phyloP scores from a whole-genome alignment of 2,329 filamentous ascomycete species.

The Trichoderma arundinaceum region DNA sequence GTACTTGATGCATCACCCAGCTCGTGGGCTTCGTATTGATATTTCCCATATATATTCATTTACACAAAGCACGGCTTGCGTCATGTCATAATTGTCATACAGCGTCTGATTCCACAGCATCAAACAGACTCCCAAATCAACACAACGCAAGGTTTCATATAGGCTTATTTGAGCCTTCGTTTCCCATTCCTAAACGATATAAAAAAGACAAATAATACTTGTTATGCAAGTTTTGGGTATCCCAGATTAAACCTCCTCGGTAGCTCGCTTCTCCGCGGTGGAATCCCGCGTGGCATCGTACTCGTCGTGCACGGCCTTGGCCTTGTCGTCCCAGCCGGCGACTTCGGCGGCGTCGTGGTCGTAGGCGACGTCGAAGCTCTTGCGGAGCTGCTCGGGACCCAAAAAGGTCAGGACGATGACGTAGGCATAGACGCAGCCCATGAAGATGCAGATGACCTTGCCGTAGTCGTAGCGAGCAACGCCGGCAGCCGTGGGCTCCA shows the following conservation, averaged over 20 bases:
- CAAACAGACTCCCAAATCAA: not conserved
- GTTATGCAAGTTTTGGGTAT: slow-evolving; percentile 8
- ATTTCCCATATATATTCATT: no score
- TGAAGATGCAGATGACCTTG: slow-evolving; percentile 87
- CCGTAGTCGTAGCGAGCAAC: slow-evolving; percentile 72
- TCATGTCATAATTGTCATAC: slow-evolving; percentile 4
- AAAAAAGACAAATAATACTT: not conserved
- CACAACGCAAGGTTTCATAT: not conserved
- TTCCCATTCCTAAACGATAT: not conserved
- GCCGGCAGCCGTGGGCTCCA: slow-evolving; percentile 60
- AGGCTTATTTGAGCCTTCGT: not conserved
- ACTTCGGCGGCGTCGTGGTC: slow-evolving; percentile 55
- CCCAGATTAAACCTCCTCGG: slow-evolving; percentile 25
- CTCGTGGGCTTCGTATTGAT: no score
- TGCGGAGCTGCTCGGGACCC: slow-evolving; percentile 61
- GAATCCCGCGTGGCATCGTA: slow-evolving; percentile 20
- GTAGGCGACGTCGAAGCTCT: slow-evolving; percentile 57
- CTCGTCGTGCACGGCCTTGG: slow-evolving; percentile 20
- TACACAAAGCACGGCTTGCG: not conserved
- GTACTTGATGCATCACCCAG: no score
- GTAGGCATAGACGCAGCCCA: slow-evolving; percentile 78
- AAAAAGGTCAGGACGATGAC: slow-evolving; percentile 66
- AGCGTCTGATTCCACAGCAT: slow-evolving; percentile 1
- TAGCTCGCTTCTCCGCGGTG: slow-evolving; percentile 20
- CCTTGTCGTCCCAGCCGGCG: slow-evolving; percentile 47